Evolutionary conservation across 306 rosid species (phyloP).

Genomic region (Astragalus glycyphyllos): DNA sequence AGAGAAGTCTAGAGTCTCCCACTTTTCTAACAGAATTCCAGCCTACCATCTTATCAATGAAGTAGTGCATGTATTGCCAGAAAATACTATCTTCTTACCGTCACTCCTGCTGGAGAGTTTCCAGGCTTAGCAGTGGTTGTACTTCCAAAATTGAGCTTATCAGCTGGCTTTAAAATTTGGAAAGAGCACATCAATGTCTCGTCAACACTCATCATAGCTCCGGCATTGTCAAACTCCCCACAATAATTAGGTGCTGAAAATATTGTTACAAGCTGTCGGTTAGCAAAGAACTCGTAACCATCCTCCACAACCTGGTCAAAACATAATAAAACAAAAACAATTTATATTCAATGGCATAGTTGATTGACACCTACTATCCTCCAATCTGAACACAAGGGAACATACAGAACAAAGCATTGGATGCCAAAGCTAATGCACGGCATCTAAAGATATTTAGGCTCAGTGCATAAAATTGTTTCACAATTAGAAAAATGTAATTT

Average conservation of each 20-base stretch:
- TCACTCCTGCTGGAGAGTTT: conserved; percentile 64
- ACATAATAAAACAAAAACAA: conserved; percentile 29
- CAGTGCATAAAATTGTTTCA: too few species aligned
- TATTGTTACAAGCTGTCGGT: conserved; percentile 88
- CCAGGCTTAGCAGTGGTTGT: conserved; percentile 74
- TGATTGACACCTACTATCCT: conserved; percentile 18
- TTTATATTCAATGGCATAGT: conserved; percentile 27
- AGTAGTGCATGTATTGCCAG: neutral
- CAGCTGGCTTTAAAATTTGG: conserved; percentile 91
- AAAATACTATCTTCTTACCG: conserved; percentile 52
- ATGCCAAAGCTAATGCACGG: conserved; percentile 31
- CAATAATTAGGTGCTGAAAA: conserved; percentile 98
- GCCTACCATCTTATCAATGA: neutral
- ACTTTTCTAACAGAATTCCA: too few species aligned
- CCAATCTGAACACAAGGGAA: conserved; percentile 28
- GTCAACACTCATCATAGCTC: conserved; percentile 99
- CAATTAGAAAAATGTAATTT: too few species aligned
- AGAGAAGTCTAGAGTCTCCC: too few species aligned
- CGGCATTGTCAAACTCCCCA: conserved; percentile 96
- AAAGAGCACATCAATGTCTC: conserved; percentile 96
- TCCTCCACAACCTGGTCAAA: conserved; percentile 87
- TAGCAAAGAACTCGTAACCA: conserved; percentile 90
- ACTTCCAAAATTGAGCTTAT: conserved; percentile 69
- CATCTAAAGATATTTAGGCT: conserved; percentile 2
- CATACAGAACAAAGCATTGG: conserved; percentile 14